These are phyloP conservation scores for Cyclotella sp. DNA, from an alignment of 108 stramenopile species.

Conservation along the genomic window DNA sequence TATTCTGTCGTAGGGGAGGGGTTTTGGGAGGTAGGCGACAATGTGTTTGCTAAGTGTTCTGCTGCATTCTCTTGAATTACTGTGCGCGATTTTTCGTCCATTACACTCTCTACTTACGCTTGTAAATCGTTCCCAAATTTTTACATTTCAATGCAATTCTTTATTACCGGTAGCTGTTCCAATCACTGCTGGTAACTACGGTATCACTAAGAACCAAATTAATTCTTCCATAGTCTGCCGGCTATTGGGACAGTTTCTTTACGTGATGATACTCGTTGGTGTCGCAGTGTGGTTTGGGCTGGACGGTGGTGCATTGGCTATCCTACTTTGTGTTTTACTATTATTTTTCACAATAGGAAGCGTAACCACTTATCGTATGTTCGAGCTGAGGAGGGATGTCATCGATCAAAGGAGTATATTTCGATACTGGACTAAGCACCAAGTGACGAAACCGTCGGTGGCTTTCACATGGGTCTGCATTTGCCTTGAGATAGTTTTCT, in stretches of 20 bases:
- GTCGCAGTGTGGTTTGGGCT: slow-evolving; percentile 36
- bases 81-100: no score
- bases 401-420: slow-evolving; percentile 7
- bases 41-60: neutral
- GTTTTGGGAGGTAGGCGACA: neutral
- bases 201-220: slow-evolving; percentile 35
- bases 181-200: slow-evolving; percentile 32
- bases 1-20: slow-evolving; percentile 32
- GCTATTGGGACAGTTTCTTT: slow-evolving; percentile 27
- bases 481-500: slow-evolving; percentile 46
- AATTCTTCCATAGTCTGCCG: slow-evolving; percentile 39
- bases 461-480: slow-evolving; percentile 49
- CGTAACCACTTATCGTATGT: slow-evolving; percentile 13
- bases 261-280: slow-evolving; percentile 29
- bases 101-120: neutral
- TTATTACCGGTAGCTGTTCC: slow-evolving; percentile 11
- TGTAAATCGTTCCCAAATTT: neutral
- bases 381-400: slow-evolving; percentile 19
- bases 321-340: slow-evolving; percentile 18
- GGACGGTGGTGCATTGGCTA: slow-evolving; percentile 5
- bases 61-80: no score
- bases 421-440: slow-evolving; percentile 36
- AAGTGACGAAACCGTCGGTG: slow-evolving; percentile 39
- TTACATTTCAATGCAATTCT: neutral
- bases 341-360: neutral